These are phyloP conservation scores for Backusella tarrabulga DNA, from an alignment of 192 early-diverging fungal genomes.

Conservation along the genomic window DNA sequence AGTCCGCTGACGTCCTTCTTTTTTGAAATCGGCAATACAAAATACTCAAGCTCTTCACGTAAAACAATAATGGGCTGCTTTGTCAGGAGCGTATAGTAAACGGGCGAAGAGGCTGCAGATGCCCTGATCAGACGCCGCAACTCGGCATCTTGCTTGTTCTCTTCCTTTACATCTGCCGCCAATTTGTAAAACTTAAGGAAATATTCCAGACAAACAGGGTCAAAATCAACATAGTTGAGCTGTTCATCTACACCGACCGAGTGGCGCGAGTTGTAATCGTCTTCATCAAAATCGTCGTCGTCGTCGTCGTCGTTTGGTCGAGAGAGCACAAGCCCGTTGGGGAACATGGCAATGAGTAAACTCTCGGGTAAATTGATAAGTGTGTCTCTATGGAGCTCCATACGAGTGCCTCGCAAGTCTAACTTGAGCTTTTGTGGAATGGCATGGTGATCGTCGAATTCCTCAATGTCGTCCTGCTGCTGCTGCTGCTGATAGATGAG, in stretches of 20 bases:
- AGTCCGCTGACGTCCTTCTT: slow-evolving; percentile 44
- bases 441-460: slow-evolving; percentile 25
- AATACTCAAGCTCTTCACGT: slow-evolving; percentile 80
- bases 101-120: slow-evolving; percentile 19
- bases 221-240: slow-evolving; percentile 53
- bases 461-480: slow-evolving; percentile 20
- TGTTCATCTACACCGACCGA: slow-evolving; percentile 43
- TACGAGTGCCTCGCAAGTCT: slow-evolving; percentile 55
- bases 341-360: slow-evolving; percentile 64
- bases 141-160: slow-evolving; percentile 23
- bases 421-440: slow-evolving; percentile 54
- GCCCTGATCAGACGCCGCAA: slow-evolving; percentile 24
- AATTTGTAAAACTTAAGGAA: slow-evolving; percentile 51
- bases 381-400: slow-evolving; percentile 58
- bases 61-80: slow-evolving; percentile 73
- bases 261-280: slow-evolving; percentile 42
- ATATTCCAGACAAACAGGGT: slow-evolving; percentile 55
- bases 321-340: slow-evolving; percentile 54
- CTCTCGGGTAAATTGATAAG: slow-evolving; percentile 58
- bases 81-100: slow-evolving; percentile 48
- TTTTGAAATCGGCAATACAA: slow-evolving; percentile 33
- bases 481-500: slow-evolving; percentile 36
- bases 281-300: slow-evolving; percentile 36
- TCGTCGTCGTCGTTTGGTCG: slow-evolving; percentile 27
- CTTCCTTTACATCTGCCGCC: slow-evolving; percentile 33